These are phyloP conservation scores for Carex kokanica DNA, from an alignment of 176 grass and related monocot species.

Conservation along the genomic window DNA sequence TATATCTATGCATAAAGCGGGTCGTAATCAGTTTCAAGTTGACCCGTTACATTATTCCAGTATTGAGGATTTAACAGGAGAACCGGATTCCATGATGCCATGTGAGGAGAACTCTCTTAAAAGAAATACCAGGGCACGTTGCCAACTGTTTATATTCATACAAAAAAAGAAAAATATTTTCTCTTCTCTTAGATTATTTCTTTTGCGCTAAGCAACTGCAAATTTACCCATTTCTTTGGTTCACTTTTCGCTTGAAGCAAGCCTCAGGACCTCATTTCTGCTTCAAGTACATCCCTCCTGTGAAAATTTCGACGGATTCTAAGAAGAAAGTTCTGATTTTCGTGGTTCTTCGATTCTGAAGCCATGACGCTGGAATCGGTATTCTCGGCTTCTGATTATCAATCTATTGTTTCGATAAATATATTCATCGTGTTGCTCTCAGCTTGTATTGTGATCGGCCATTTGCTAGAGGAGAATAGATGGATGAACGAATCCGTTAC, in stretches of 20 bases:
- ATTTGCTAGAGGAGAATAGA: conserved; percentile 71
- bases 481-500: conserved; percentile 92
- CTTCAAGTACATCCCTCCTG: not conserved
- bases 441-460: conserved; percentile 71
- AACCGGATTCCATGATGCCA: not conserved
- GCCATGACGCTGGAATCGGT: conserved; percentile 22
- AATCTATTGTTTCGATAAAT: conserved; percentile 52
- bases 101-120: not conserved
- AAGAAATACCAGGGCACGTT: not conserved
- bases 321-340: not conserved
- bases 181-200: not conserved
- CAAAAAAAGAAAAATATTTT: not conserved
- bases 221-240: not conserved
- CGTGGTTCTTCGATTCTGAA: not conserved
- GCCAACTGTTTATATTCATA: conserved; percentile 7
- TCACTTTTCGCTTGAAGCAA: not conserved
- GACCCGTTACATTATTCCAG: not conserved
- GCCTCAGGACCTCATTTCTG: not conserved
- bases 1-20: not conserved
- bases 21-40: not conserved
- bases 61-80: not conserved
- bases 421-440: conserved; percentile 66
- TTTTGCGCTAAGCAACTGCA: conserved; percentile 8
- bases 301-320: not conserved
- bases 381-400: conserved; percentile 48